Conservation (phyloP, 2,329 filamentous ascomycete genomes). For the Pestalotiopsis sp. region DNA sequence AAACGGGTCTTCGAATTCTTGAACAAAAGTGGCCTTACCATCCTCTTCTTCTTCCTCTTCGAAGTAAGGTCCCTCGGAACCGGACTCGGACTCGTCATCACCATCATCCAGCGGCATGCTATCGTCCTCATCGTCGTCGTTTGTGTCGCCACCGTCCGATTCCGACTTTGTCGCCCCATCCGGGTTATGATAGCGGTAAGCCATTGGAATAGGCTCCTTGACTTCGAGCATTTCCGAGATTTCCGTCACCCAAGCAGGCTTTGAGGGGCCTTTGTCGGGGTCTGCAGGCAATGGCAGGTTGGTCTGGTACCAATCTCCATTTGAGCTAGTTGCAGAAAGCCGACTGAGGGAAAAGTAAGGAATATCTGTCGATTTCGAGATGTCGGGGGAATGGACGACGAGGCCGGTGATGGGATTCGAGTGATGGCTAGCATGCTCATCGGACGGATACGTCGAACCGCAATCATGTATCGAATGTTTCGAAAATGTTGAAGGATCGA, state of each 20-base stretch:
- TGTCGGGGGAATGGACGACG: constrained; percentile 45
- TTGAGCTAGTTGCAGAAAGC: constrained; percentile 53
- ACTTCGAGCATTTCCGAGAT: constrained; percentile 47
- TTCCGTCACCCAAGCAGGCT: constrained; percentile 50
- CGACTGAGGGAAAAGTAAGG: constrained; percentile 57
- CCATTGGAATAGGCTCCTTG: constrained; percentile 46
- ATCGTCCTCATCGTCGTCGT: constrained; percentile 26
- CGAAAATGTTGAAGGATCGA: constrained; percentile 18
- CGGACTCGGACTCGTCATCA: constrained; percentile 28
- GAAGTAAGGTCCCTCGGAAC: constrained; percentile 28
- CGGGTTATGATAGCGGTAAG: constrained; percentile 31
- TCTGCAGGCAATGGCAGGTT: constrained; percentile 39
- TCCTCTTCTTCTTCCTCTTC: constrained; percentile 17
- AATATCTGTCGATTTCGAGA: constrained; percentile 29
- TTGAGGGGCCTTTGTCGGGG: constrained; percentile 14
- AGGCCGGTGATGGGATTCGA: constrained; percentile 53
- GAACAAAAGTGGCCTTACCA: constrained; percentile 19
- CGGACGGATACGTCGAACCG: constrained; percentile 45
- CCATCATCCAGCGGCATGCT: constrained; percentile 25
- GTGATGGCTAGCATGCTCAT: constrained; percentile 29
- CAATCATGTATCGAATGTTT: constrained; percentile 47
- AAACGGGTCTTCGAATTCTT: constrained; percentile 23
- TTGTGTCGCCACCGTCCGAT: constrained; percentile 33
- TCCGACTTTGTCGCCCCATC: constrained; percentile 32
- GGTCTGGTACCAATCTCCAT: constrained; percentile 56